Conservation (phyloP, 2,329 filamentous ascomycete genomes). For the Sporothrix pseudoabietina region DNA sequence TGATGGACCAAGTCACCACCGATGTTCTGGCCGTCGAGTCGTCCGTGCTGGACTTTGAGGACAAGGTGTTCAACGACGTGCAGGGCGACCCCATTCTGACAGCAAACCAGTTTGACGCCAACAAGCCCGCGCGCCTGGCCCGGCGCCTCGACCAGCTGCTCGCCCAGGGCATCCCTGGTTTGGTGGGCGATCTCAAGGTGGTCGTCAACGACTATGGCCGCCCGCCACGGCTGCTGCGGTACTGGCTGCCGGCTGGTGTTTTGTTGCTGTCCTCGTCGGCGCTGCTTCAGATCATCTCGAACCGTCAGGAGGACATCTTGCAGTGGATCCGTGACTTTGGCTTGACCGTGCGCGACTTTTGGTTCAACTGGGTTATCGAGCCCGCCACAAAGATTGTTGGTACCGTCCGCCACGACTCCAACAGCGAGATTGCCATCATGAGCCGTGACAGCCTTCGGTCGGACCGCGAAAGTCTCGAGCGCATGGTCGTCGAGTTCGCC, state of each 20-base stretch:
- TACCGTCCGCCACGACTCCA: slow-evolving; percentile 90
- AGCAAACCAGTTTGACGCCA: slow-evolving; percentile 53
- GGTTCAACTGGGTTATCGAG: slow-evolving; percentile 93
- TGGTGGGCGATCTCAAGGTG: slow-evolving; percentile 58
- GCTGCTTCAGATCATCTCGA: slow-evolving; percentile 75
- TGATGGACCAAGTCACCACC: slow-evolving; percentile 83
- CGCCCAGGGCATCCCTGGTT: slow-evolving; percentile 65
- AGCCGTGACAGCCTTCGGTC: slow-evolving; percentile 88
- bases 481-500: slow-evolving; percentile 98
- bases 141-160: slow-evolving; percentile 71
- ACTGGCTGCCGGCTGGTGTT: slow-evolving; percentile 78
- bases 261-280: slow-evolving; percentile 83
- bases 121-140: slow-evolving; percentile 63
- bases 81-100: slow-evolving; percentile 63
- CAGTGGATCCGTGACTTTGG: slow-evolving; percentile 81
- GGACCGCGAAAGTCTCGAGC: slow-evolving; percentile 87
- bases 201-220: slow-evolving; percentile 69
- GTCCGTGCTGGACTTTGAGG: slow-evolving; percentile 65
- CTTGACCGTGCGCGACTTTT: slow-evolving; percentile 81
- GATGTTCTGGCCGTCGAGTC: slow-evolving; percentile 68
- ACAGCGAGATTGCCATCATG: slow-evolving; percentile 95
- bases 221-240: slow-evolving; percentile 74
- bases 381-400: slow-evolving; percentile 80
- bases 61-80: slow-evolving; percentile 64
- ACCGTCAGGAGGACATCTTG: slow-evolving; percentile 73